phyloP scores from a whole-genome alignment of 1,284 basidiomycete genomes.

The Schizophyllum commune region DNA sequence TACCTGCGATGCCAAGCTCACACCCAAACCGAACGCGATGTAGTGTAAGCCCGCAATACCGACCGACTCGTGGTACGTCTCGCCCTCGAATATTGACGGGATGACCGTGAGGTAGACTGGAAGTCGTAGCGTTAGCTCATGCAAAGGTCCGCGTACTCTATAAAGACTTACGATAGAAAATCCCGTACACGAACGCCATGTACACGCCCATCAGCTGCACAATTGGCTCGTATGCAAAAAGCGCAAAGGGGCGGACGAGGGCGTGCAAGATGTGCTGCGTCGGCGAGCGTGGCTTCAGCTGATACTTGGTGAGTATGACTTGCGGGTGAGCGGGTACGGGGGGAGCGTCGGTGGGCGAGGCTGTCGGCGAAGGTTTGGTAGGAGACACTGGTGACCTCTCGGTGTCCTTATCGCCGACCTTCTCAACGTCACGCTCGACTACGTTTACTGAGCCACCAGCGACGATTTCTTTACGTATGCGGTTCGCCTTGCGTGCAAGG shows the following conservation, averaged over 20 bases:
- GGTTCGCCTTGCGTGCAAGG: slow-evolving; percentile 49
- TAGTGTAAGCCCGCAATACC: slow-evolving; percentile 60
- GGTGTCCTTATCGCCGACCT: slow-evolving; percentile 16
- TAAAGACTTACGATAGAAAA: slow-evolving; percentile 41
- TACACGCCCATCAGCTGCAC: slow-evolving; percentile 34
- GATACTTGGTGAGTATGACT: not conserved
- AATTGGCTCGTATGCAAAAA: slow-evolving; percentile 33
- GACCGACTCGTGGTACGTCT: slow-evolving; percentile 36
- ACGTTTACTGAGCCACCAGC: not conserved
- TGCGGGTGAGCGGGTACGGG: not conserved
- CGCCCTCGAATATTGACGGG: slow-evolving; percentile 45
- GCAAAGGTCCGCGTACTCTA: not conserved
- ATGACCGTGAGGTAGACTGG: slow-evolving; percentile 57
- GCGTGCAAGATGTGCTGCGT: slow-evolving; percentile 34
- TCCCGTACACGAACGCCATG: slow-evolving; percentile 39
- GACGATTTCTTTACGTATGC: slow-evolving; percentile 36
- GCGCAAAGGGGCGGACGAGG: slow-evolving; percentile 30
- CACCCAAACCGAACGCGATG: slow-evolving; percentile 53
- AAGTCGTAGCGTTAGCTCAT: slow-evolving; percentile 9
- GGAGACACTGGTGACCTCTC: slow-evolving; percentile 26
- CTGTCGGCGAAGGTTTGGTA: slow-evolving; percentile 32
- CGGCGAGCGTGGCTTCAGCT: slow-evolving; percentile 17
- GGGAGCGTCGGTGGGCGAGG: slow-evolving; percentile 25
- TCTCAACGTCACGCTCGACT: not conserved
- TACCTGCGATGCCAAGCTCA: slow-evolving; percentile 41